A percentile compares a stretch with the other conserved stretches of the same genome.
Conservation (phyloP, 2,329 filamentous ascomycete species). For the Aspergillus chevalieri region DNA sequence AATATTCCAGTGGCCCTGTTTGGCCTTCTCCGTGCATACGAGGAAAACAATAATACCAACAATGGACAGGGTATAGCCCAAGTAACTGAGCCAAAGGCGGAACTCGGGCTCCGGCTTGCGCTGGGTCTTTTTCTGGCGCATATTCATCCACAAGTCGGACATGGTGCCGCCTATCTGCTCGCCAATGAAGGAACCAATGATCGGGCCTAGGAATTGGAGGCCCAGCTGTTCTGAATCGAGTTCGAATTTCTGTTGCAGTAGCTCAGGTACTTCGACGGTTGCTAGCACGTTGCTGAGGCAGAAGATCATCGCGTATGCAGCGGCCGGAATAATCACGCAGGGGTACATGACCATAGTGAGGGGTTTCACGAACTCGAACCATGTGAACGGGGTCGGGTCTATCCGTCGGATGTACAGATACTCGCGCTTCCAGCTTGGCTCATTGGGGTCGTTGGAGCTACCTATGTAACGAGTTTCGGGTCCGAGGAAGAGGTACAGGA, state of each 20-base stretch:
- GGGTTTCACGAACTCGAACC: constrained; percentile 49
- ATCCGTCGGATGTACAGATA: constrained; percentile 46
- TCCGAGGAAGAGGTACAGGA: constrained; percentile 51
- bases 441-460: constrained; percentile 16
- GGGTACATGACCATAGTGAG: constrained; percentile 42
- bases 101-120: constrained; percentile 47
- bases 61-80: constrained; percentile 48
- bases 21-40: constrained; percentile 46
- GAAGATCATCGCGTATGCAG: constrained; percentile 55
- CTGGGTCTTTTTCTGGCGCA: constrained; percentile 21
- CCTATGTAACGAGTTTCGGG: constrained; percentile 50
- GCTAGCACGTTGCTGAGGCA: constrained; percentile 49
- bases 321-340: constrained; percentile 48
- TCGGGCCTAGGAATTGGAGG: constrained; percentile 54
- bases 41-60: constrained; percentile 53
- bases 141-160: constrained; percentile 54
- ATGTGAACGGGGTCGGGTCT: constrained; percentile 46
- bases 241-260: constrained; percentile 51
- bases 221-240: constrained; percentile 56
- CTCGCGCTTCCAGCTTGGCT: constrained; percentile 37
- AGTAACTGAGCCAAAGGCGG: constrained; percentile 54
- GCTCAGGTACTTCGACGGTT: constrained; percentile 55
- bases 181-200: constrained; percentile 54
- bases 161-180: constrained; percentile 55
- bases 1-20: constrained; percentile 48